Percentiles rank a stretch among this genome's conserved stretches.
Conservation (phyloP, 768 basidiomycete genomes). For the Galerina sulciceps region DNA sequence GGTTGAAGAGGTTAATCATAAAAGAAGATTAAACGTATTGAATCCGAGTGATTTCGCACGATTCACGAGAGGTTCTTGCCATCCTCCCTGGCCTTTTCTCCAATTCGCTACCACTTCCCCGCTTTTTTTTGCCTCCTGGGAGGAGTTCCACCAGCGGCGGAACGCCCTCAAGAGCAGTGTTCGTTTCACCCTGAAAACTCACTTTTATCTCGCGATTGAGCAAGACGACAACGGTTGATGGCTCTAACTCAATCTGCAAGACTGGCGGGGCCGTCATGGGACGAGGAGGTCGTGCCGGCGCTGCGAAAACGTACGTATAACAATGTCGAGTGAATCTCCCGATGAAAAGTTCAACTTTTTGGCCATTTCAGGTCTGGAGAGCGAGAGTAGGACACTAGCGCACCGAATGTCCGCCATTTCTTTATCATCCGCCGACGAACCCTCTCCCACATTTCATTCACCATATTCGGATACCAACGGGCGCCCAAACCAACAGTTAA, state of each 20-base stretch:
- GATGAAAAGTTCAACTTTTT: background rate
- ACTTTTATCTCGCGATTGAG: background rate
- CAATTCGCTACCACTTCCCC: constrained; percentile 8
- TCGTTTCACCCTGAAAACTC: background rate
- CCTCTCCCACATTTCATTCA: constrained; percentile 24
- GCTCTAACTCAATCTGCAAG: constrained; percentile 47
- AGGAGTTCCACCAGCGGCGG: constrained; percentile 1
- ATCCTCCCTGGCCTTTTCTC: constrained; percentile 16
- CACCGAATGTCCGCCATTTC: constrained; percentile 35
- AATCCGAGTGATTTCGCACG: constrained; percentile 8
- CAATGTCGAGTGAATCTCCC: background rate
- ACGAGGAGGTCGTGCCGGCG: constrained; percentile 81
- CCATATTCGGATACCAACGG: constrained; percentile 12
- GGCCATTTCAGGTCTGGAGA: constrained; percentile 65
- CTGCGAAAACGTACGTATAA: constrained; percentile 71
- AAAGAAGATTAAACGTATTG: background rate
- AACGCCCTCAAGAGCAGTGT: constrained; percentile 5
- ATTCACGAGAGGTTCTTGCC: constrained; percentile 4
- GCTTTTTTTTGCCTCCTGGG: constrained; percentile 1
- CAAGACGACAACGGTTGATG: constrained; percentile 28
- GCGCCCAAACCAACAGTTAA: constrained; percentile 13
- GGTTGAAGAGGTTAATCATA: background rate
- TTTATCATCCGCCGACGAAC: constrained; percentile 21
- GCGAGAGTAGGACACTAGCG: constrained; percentile 72
- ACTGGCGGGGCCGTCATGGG: constrained; percentile 65